These are phyloP conservation scores for Puccinia horiana DNA, from an alignment of 1,284 basidiomycete genomes.

Conservation along the genomic window DNA sequence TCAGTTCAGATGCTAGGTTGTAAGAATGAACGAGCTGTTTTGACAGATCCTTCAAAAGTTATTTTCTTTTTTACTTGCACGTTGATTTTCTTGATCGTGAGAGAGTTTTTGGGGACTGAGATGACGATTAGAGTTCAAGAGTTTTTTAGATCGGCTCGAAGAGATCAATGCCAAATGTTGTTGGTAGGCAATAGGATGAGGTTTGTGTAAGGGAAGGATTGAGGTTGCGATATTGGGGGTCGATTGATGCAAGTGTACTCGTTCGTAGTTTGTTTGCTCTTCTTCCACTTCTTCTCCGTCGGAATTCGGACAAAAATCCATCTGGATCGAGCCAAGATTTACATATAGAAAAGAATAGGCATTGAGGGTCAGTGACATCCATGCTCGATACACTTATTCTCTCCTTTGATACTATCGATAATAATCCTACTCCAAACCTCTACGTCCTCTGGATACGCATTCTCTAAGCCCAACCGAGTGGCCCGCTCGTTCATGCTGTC, in stretches of 20 bases:
- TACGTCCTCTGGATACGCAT: slow-evolving; percentile 12
- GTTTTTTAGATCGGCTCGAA: slow-evolving; percentile 23
- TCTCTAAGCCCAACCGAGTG: slow-evolving; percentile 23
- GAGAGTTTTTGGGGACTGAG: neutral
- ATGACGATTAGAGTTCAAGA: slow-evolving; percentile 1
- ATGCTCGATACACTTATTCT: neutral
- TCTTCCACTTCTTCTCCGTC: slow-evolving; percentile 26
- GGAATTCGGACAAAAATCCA: slow-evolving; percentile 22
- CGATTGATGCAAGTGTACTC: neutral
- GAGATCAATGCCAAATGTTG: slow-evolving; percentile 44
- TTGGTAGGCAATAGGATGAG: slow-evolving; percentile 48
- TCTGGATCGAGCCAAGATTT: neutral
- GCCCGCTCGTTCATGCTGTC: slow-evolving; percentile 34
- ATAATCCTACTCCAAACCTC: slow-evolving; percentile 38
- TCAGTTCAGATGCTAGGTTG: too few relatives aligned
- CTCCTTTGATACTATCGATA: neutral
- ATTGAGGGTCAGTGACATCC: neutral
- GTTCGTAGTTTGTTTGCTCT: slow-evolving; percentile 3
- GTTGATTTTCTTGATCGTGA: neutral
- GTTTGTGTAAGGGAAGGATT: slow-evolving; percentile 31
- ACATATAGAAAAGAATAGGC: neutral
- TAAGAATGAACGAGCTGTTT: neutral
- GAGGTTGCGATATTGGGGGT: neutral
- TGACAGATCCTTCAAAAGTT: neutral
- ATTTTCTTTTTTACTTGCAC: neutral